Conservation (phyloP, 805 yeast genomes). For the Zygosaccharomyces siamensis region DNA sequence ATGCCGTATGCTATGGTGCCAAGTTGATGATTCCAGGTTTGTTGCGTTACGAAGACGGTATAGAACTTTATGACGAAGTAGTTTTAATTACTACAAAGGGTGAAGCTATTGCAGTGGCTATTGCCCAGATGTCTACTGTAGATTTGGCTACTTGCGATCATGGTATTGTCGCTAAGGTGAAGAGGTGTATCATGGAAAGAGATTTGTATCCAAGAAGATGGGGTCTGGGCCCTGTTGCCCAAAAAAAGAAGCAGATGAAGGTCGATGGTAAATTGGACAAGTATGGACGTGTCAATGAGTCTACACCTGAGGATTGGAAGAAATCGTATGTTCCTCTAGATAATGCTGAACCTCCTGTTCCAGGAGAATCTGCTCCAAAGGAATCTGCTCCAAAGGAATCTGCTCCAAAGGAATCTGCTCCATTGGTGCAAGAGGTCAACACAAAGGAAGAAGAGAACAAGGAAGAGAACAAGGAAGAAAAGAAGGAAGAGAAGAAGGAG, state of each 20-base stretch:
- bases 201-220: conserved; percentile 99
- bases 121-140: conserved; percentile 98
- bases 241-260: conserved; percentile 96
- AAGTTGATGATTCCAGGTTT: conserved; percentile 98
- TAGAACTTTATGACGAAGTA: conserved; percentile 95
- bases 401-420: conserved; percentile 38
- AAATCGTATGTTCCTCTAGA: conserved; percentile 68
- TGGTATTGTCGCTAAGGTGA: conserved; percentile 97
- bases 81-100: conserved; percentile 98
- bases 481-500: conserved; percentile 48
- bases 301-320: conserved; percentile 92
- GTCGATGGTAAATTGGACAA: conserved; percentile 96
- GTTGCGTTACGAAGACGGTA: conserved; percentile 95
- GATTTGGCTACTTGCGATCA: conserved; percentile 96
- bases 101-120: conserved; percentile 97
- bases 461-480: conserved; percentile 44
- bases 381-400: no score
- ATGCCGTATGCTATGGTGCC: conserved; percentile 98
- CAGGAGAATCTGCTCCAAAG: conserved; percentile 24
- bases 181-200: conserved; percentile 99
- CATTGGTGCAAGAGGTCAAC: conserved; percentile 43
- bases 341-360: conserved; percentile 46
- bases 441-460: conserved; percentile 35
- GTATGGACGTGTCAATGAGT: conserved; percentile 88
- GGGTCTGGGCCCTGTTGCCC: conserved; percentile 99